A percentile compares a stretch with the other conserved stretches of the same genome.
These are phyloP conservation scores for Chernovozyma aurita DNA, from an alignment of 1,139 yeast species.

Conservation along the genomic window DNA sequence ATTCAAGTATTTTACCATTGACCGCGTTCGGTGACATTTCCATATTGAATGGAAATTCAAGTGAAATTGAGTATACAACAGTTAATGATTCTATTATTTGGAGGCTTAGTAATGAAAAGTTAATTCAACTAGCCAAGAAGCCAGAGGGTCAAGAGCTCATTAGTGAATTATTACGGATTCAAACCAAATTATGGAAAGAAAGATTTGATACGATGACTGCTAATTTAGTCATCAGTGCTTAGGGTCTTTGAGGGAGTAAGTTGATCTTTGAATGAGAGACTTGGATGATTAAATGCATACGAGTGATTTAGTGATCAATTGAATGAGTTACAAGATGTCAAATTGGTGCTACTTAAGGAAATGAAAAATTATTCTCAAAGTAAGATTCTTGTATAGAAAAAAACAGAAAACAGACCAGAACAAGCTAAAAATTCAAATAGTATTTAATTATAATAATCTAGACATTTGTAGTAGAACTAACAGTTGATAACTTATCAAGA, in stretches of 20 bases:
- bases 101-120: slow-evolving; percentile 52
- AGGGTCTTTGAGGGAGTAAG: no score
- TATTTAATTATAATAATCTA: no score
- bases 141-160: slow-evolving; percentile 51
- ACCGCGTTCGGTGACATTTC: slow-evolving; percentile 81
- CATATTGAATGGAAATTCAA: slow-evolving; percentile 23
- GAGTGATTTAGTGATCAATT: no score
- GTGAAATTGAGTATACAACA: slow-evolving; percentile 44
- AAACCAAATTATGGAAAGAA: slow-evolving; percentile 63
- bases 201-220: slow-evolving; percentile 72
- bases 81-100: slow-evolving; percentile 63
- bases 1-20: slow-evolving; percentile 80
- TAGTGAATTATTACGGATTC: slow-evolving; percentile 63
- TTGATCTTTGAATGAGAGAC: background rate
- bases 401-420: no score
- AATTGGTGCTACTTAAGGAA: no score
- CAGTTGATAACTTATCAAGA: no score
- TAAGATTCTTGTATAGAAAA: no score
- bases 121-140: slow-evolving; percentile 39
- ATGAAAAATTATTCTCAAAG: no score
- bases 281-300: background rate
- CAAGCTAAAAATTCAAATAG: no score
- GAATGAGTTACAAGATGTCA: no score
- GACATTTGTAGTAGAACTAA: no score
- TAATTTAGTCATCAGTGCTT: slow-evolving; percentile 55